Base-by-base conservation (phyloP, 2,329 filamentous ascomycete genomes). In the Plenodomus tracheiphilus region DNA sequence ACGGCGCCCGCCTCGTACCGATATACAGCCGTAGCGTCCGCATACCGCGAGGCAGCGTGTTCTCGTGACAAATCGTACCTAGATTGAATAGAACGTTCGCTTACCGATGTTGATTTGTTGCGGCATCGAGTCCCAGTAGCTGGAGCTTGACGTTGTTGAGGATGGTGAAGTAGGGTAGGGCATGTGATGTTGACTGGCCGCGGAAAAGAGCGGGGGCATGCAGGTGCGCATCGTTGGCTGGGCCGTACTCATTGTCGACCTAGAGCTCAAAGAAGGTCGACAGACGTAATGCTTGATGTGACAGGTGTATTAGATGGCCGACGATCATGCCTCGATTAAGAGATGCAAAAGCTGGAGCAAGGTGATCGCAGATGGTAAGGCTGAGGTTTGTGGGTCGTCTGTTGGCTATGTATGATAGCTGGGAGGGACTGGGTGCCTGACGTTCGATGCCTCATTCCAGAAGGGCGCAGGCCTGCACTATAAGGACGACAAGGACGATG, bases 161-260 rank as follows among this genome's bases (percentile, higher is more conserved):
- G 62, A 61, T 20, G 57, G 51, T 38, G 66, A 63, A 32, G 62
- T 60, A 41, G 61, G 53, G 53, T 51, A 59, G 30, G 48, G 18
- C 35, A 37, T 17, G 35, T 32, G 28, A 32, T 37, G 35, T 20
- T 8, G 35, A 32, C 40, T 40, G 39, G 61, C 52, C 49, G 56
- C 47, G 52, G 56, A 41, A 49, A 60, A 63, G 53, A 64, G 57
- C 45, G 63, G 64, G 32, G 53, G 60, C 25, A 32, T 32, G 22
- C 22, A 25, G 10, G 22, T 25, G 28, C 28, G 28, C 28, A 32
- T 32, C 28, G 61, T 43, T 11, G 58, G 56, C 44, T 59, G 54
- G 41, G 61, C 61, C 20, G 65, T 61, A 44, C 46, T 53, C 56
- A 62, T 68, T 18, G 28, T 56, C 38, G 43, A 53, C 43, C 38